Percentiles rank a stretch among this genome's conserved stretches.
Evolutionary conservation across 371 early-diverging fungal species (phyloP).

Genomic region (Apophysomyces ossiformis): DNA sequence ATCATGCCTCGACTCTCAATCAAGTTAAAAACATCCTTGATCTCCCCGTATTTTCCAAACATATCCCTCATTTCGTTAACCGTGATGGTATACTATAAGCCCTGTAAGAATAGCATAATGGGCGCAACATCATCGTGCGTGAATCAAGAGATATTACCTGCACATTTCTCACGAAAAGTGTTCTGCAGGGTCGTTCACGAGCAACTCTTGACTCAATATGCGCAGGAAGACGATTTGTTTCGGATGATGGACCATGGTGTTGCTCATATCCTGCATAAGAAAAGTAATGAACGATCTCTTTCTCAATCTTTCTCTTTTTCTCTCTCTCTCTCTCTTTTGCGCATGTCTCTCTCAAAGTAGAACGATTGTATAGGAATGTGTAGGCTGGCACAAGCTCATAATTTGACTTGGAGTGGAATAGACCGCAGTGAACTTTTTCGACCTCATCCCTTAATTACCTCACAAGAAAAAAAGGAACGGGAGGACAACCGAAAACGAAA

Average conservation of each 20-base stretch:
- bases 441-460: neutral
- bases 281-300: neutral
- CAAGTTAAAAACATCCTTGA: constrained; percentile 53
- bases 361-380: neutral
- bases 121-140: constrained; percentile 5
- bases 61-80: constrained; percentile 36
- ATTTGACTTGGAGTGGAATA: neutral
- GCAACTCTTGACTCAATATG: constrained; percentile 52
- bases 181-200: constrained; percentile 56
- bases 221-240: constrained; percentile 28
- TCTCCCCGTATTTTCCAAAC: constrained; percentile 55
- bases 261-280: constrained; percentile 11
- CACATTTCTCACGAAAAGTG: constrained; percentile 59
- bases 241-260: constrained; percentile 9
- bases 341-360: neutral
- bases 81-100: constrained; percentile 8
- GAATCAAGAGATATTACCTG: constrained; percentile 42
- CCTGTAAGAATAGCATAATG: neutral
- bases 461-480: neutral
- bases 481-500: too few relatives aligned
- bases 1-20: constrained; percentile 58
- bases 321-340: neutral
- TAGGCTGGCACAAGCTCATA: neutral
- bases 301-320: neutral
- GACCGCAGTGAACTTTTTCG: neutral